A percentile compares a stretch with the other conserved stretches of the same genome.
Conservation (phyloP, 2,329 filamentous ascomycete genomes). For the Gyromitra esculenta region DNA sequence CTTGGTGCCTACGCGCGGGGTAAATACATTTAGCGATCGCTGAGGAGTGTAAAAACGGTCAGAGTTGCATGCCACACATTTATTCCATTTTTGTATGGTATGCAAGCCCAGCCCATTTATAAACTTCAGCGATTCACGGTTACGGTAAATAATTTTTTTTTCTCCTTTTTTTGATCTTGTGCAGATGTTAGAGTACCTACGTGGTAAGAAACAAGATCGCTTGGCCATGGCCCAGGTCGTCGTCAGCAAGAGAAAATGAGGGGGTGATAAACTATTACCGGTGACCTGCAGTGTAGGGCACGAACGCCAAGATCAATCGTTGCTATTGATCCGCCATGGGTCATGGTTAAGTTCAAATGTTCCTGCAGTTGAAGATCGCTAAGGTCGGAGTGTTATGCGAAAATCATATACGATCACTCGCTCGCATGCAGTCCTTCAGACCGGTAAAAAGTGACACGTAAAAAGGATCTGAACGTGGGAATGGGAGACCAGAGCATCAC, state of each 20-base stretch:
- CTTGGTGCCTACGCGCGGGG: constrained; percentile 10
- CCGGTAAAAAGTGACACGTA: constrained; percentile 12
- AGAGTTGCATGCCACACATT: not conserved
- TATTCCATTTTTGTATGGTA: not conserved
- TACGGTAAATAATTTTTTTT: not conserved
- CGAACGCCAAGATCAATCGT: constrained; percentile 26
- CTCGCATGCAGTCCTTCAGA: constrained; percentile 14
- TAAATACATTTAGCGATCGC: constrained; percentile 10
- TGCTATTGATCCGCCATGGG: constrained; percentile 40
- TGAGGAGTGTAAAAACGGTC: not conserved
- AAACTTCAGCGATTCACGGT: not conserved
- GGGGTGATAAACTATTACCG: constrained; percentile 30
- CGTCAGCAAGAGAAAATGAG: constrained; percentile 38
- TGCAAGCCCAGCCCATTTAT: not conserved
- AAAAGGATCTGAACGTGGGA: not conserved
- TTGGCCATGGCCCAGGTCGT: constrained; percentile 18
- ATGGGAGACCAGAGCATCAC: not conserved
- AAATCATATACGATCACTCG: constrained; percentile 37
- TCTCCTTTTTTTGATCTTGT: constrained; percentile 13
- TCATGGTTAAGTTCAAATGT: constrained; percentile 39
- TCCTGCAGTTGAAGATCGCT: constrained; percentile 48
- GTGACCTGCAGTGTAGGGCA: constrained; percentile 40
- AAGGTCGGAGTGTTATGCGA: constrained; percentile 29
- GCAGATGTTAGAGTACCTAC: constrained; percentile 22
- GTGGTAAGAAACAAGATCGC: constrained; percentile 27